These are phyloP conservation scores for Gastrolobium villosum DNA, from an alignment of 306 rosid species.

Conservation along the genomic window DNA sequence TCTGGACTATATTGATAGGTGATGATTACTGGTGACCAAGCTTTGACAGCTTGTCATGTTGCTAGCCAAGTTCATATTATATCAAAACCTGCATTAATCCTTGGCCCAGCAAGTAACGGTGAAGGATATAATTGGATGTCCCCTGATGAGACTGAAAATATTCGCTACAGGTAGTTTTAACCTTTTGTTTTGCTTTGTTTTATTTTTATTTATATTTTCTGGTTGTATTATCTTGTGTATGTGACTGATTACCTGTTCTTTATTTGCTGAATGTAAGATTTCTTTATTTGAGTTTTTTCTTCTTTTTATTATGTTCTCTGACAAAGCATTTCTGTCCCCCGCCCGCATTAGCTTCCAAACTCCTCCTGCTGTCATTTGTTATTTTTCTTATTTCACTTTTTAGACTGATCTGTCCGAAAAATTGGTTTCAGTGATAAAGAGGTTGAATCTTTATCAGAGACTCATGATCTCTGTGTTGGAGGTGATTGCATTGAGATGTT, in stretches of 20 bases:
- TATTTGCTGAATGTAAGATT: constrained; percentile 8
- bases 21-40: constrained; percentile 99
- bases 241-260: constrained; percentile 24
- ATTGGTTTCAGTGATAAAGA: constrained; percentile 75
- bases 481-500: constrained; percentile 96
- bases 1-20: constrained; percentile 61
- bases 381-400: not conserved
- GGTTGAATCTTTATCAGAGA: constrained; percentile 84
- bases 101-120: constrained; percentile 63
- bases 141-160: constrained; percentile 80
- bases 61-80: constrained; percentile 96
- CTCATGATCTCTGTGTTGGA: constrained; percentile 93
- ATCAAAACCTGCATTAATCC: constrained; percentile 89
- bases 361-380: constrained; percentile 7
- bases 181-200: not conserved
- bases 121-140: constrained; percentile 88
- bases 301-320: not conserved
- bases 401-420: constrained; percentile 31
- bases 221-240: not conserved
- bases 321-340: no score
- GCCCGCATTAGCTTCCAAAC: not conserved
- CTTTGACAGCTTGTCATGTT: constrained; percentile 99
- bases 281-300: not conserved
- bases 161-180: constrained; percentile 71
- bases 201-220: not conserved